A percentile compares a stretch with the other conserved stretches of the same genome.
Conservation (phyloP, 495 filamentous ascomycete species). For the Lasiosphaeria ovina region DNA sequence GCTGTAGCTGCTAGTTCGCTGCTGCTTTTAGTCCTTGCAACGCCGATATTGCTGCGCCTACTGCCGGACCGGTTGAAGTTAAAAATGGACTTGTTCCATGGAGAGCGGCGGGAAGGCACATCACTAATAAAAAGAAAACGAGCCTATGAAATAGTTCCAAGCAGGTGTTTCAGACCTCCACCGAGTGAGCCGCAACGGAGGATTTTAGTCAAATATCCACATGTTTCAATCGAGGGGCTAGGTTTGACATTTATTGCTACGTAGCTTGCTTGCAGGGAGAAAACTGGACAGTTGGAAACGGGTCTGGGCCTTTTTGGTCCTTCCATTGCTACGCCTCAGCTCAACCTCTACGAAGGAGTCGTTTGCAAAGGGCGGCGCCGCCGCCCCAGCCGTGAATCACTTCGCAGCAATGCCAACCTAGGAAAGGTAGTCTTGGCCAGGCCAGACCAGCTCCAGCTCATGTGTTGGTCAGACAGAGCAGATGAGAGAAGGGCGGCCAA, state of each 20-base stretch:
- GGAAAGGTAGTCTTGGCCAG: too few species aligned
- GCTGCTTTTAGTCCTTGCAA: too few species aligned
- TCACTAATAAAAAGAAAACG: not conserved
- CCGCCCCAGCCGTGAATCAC: too few species aligned
- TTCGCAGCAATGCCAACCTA: too few species aligned
- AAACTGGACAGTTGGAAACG: not conserved
- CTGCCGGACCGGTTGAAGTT: not conserved
- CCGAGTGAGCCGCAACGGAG: slow-evolving; percentile 5
- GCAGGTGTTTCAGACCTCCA: slow-evolving; percentile 11
- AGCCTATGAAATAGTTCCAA: slow-evolving; percentile 3
- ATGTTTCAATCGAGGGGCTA: slow-evolving; percentile 13
- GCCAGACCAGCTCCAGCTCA: too few species aligned
- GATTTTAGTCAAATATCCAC: slow-evolving; percentile 5
- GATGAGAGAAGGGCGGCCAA: too few species aligned
- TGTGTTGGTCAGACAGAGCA: too few species aligned
- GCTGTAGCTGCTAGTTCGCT: too few species aligned
- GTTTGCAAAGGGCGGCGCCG: too few species aligned
- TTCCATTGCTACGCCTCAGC: too few species aligned
- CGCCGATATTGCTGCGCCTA: too few species aligned
- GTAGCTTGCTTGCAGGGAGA: slow-evolving; percentile 8
- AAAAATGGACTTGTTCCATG: not conserved
- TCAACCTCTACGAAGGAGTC: too few species aligned
- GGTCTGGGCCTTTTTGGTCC: not conserved
- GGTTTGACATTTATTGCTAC: slow-evolving; percentile 9
- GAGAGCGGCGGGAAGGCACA: not conserved